Evolutionary conservation across 148 eudicot genomes (phyloP), one percentile per base, ranked within the genome.

Genomic region (Oxyria digyna): DNA sequence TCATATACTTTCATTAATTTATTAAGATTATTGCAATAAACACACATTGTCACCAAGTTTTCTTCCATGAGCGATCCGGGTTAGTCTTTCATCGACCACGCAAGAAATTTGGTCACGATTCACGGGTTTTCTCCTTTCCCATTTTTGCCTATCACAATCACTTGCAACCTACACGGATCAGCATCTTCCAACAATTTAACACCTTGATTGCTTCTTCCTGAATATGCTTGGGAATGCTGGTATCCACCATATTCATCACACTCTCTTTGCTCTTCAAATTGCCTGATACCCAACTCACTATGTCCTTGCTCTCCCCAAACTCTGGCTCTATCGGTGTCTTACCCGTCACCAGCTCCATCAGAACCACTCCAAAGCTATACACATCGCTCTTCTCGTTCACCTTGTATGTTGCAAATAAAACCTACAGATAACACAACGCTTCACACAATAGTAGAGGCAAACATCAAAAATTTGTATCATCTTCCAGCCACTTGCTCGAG

Each of bases 331-430:
- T 86, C 15, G 98, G 96, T 79, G 74, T 87, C 76, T 85, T 94
- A 6, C 98, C 98, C 0, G 92, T 87, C 29, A 94, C 92, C 13
- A 94, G 81, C 68, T 94, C 98, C 97, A 94, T 85, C 26, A 94
- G 38, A n/a, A 94, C 97, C 4, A 94, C 97, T 68, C 98, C 98
- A n/a, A 94, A 94, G 71, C 98, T 94, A 32, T 94, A 94, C 49
- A 94, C 88, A 26, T 94, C 97, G 29, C 88, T 83, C 74, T 94
- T 94, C 81, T 94, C 98, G 3, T 77, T 82, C 74, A 94, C 97
- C 66, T 86, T 94, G 80, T 73, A 79, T 18, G 90, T 82, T 29
- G 37, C 27, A 8, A 31, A 6, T 8, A 29, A 59, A n/a, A 59
- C 37, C 65, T 4, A 37, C 37, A 59, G 37, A 50, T 50, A 50